Conservation (phyloP, 371 early-diverging fungal species). For the Syncephalastrum racemosum region DNA sequence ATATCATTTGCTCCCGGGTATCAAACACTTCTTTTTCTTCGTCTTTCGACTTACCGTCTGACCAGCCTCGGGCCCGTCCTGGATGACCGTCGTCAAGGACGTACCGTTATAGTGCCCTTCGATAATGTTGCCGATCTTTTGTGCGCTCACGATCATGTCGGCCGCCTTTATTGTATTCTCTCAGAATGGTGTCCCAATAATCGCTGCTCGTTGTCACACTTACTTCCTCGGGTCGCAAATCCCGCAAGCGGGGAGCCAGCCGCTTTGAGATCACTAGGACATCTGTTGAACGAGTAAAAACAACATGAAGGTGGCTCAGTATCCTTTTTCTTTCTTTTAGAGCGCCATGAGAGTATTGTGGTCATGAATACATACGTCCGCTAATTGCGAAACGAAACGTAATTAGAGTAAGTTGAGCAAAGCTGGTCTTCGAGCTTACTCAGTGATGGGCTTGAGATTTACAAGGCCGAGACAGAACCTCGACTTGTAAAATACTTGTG, state of each 20-base stretch:
- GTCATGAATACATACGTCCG: slow-evolving; percentile 32
- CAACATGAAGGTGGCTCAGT: neutral
- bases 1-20: neutral
- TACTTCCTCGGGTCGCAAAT: slow-evolving; percentile 79
- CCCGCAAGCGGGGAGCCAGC: slow-evolving; percentile 65
- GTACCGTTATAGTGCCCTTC: slow-evolving; percentile 73
- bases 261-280: slow-evolving; percentile 81
- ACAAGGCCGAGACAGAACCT: slow-evolving; percentile 76
- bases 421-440: slow-evolving; percentile 35
- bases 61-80: slow-evolving; percentile 86
- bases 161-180: slow-evolving; percentile 21
- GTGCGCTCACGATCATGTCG: slow-evolving; percentile 82
- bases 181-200: no score
- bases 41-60: slow-evolving; percentile 67
- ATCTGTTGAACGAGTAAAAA: slow-evolving; percentile 47
- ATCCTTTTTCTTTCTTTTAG: neutral
- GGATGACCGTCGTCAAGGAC: slow-evolving; percentile 77
- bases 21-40: neutral
- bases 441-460: slow-evolving; percentile 86
- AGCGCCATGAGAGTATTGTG: no score
- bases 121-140: slow-evolving; percentile 71
- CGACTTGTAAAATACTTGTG: slow-evolving; percentile 74
- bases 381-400: slow-evolving; percentile 2
- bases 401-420: neutral
- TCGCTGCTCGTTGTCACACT: no score